A percentile compares a stretch with the other conserved stretches of the same genome.
Conservation (phyloP, 2,329 filamentous ascomycete genomes). For the Alternaria ethzedia region DNA sequence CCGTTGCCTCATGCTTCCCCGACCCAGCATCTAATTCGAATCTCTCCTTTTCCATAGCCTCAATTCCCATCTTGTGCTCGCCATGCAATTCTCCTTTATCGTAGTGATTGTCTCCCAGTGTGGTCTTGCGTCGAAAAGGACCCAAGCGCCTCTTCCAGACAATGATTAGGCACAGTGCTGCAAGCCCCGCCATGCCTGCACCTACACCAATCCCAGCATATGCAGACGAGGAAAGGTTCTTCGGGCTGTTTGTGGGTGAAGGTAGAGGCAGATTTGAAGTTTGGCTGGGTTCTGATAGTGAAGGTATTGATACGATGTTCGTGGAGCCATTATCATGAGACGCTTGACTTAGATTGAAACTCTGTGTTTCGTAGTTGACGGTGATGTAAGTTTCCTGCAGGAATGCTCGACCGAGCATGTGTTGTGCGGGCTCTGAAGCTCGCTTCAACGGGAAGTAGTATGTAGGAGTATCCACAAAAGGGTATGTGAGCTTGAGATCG, state of each 20-base stretch:
- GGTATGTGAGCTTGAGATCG: slow-evolving; percentile 55
- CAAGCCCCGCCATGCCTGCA: not conserved
- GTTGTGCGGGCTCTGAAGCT: slow-evolving; percentile 60
- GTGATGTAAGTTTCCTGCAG: slow-evolving; percentile 67
- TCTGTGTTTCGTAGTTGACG: slow-evolving; percentile 53
- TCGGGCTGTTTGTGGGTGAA: not conserved
- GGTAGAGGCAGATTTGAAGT: not conserved
- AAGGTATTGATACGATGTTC: not conserved
- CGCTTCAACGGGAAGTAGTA: slow-evolving; percentile 69
- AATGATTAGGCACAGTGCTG: not conserved
- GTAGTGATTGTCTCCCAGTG: no score
- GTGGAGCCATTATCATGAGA: not conserved
- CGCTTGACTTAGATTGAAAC: slow-evolving; percentile 35
- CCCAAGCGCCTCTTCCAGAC: not conserved
- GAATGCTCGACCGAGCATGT: slow-evolving; percentile 69
- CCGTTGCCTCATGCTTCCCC: not conserved
- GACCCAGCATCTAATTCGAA: not conserved
- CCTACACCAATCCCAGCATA: not conserved
- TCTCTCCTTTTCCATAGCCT: not conserved
- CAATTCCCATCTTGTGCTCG: not conserved
- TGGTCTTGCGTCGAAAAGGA: not conserved
- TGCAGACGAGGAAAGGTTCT: not conserved
- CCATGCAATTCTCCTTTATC: not conserved
- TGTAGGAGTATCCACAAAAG: slow-evolving; percentile 64
- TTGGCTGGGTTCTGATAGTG: not conserved